Evolutionary conservation across 176 grass and related monocot species (phyloP), one percentile per base, ranked within the genome.

Genomic region (Eleusine coracana): DNA sequence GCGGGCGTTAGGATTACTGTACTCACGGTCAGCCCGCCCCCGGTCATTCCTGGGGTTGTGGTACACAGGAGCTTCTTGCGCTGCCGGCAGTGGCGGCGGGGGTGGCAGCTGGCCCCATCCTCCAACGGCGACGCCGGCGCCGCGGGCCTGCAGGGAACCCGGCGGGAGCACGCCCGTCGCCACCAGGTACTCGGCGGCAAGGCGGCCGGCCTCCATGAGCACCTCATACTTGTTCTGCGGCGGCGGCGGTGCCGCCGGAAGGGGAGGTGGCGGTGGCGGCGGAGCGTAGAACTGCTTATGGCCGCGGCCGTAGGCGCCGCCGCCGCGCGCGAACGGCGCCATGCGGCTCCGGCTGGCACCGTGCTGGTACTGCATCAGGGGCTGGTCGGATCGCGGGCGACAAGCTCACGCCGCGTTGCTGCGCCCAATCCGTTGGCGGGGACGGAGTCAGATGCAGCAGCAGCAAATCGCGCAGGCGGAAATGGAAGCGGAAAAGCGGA

Each of bases 161-260:
- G 91, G 65, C 36, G 91, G 89, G 5, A 99, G 93, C 81, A 92
- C 87, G 41, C 96, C 96, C 59, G 89, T 88, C 9, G 87, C 76
- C 82, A 99, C 91, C 40, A 99, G 83, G 86, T 96, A 96, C 87
- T 99, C 93, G 9, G 96, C 90, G 4, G 93, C 96, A 14, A 99
- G 96, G 45, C 96, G 93, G 14, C 96, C 93, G 10, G 96, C 96
- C 70, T 94, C 93, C 75, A 94, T 91, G 49, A 99, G 82, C 81
- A 99, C 90, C 83, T 94, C 93, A 5, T 86, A 84, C 86, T 93
- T 99, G 72, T 77, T 82, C 23, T 45, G 51, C 38, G 29, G 79
- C 42, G 52, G 48, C 42, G 52, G 48, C 14, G 40, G 37, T 6
- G 61, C 74, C 36, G 52, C 51, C 10, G 63, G 75, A 40, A 62